Percentiles rank a stretch among this genome's conserved stretches.
phyloP scores from a whole-genome alignment of 2,329 filamentous ascomycete species.

The Cylindrodendrum hubeiense region DNA sequence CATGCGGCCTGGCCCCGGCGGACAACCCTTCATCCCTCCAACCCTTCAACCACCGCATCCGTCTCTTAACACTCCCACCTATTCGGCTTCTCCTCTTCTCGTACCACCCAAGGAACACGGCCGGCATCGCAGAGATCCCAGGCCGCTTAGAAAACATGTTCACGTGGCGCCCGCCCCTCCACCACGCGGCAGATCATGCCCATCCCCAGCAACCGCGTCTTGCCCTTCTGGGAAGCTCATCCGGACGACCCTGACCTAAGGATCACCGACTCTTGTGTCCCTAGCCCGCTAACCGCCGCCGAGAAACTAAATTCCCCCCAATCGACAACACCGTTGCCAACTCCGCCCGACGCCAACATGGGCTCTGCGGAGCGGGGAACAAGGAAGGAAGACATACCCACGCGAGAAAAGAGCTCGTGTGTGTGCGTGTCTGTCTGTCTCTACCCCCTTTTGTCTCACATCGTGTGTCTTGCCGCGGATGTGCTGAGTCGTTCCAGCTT shows the following conservation, averaged over 20 bases:
- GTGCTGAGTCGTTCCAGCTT: background rate
- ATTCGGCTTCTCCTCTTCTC: background rate
- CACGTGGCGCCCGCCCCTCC: slow-evolving; percentile 3
- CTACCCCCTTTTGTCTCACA: background rate
- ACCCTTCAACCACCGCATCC: background rate
- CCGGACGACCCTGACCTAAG: slow-evolving; percentile 29
- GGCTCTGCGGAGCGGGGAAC: background rate
- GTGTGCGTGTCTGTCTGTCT: background rate
- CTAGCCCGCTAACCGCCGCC: slow-evolving; percentile 12
- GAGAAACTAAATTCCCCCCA: slow-evolving; percentile 19
- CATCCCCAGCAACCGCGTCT: slow-evolving; percentile 27
- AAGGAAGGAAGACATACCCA: background rate
- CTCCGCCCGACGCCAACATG: background rate
- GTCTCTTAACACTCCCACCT: background rate
- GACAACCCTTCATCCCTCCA: background rate
- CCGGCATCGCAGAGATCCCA: background rate
- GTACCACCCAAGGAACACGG: background rate
- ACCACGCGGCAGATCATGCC: slow-evolving; percentile 17
- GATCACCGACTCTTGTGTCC: slow-evolving; percentile 14
- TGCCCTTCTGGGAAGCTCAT: slow-evolving; percentile 42
- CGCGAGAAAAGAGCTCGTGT: too few species aligned
- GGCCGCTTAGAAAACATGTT: background rate
- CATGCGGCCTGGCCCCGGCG: background rate
- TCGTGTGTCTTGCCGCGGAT: background rate
- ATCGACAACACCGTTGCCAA: background rate